phyloP scores from a whole-genome alignment of 164 flowering plant species.

The Piper betle region DNA sequence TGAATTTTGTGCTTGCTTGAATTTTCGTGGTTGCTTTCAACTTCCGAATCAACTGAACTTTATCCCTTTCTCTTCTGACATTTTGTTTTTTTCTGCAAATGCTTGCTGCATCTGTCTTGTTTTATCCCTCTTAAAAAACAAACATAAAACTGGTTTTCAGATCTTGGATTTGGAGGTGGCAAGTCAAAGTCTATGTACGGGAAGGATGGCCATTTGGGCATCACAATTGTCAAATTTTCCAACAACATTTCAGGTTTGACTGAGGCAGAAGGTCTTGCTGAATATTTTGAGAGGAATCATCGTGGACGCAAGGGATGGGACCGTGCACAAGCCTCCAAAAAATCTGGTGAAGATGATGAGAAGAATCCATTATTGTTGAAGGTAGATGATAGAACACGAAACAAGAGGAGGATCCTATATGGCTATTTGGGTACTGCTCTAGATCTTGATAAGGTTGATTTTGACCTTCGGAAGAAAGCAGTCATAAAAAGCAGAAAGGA shows the following conservation, averaged over 20 bases:
- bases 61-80: neutral
- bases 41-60: neutral
- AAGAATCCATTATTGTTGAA: constrained; percentile 67
- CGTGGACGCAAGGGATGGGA: constrained; percentile 76
- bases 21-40: neutral
- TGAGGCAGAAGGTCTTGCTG: constrained; percentile 60
- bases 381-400: constrained; percentile 57
- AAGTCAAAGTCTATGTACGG: constrained; percentile 80
- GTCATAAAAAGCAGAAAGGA: constrained; percentile 58
- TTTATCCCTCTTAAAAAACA: neutral
- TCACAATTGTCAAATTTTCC: constrained; percentile 60
- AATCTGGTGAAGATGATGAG: constrained; percentile 51
- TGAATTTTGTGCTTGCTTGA: too few species aligned
- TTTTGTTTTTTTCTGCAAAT: neutral
- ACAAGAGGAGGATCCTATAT: constrained; percentile 59
- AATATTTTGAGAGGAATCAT: constrained; percentile 65
- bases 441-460: constrained; percentile 72
- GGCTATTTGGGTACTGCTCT: constrained; percentile 73
- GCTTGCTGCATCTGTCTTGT: neutral
- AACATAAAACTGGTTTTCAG: constrained; percentile 25
- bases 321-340: constrained; percentile 26
- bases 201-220: constrained; percentile 81
- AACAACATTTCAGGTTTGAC: constrained; percentile 53
- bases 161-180: constrained; percentile 69
- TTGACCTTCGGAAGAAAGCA: constrained; percentile 72